Evolutionary conservation across 2,329 filamentous ascomycete species (phyloP).

Genomic region (Botrytis porri): DNA sequence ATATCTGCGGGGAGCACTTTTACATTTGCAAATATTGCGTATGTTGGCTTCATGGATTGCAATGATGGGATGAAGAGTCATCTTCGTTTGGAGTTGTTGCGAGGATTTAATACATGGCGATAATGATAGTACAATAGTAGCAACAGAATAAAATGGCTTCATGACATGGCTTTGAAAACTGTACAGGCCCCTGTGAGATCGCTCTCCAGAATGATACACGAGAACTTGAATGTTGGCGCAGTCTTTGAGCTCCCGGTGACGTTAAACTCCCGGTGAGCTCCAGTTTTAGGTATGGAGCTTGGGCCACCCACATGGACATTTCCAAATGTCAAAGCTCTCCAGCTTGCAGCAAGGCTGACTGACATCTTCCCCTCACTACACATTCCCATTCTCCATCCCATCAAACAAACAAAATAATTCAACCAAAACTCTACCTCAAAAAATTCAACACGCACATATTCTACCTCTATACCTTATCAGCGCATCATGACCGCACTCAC

Average conservation of each 20-base stretch:
- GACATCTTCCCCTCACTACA: not conserved
- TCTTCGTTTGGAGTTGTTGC: not conserved
- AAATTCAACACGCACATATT: not conserved
- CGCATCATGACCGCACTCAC: not conserved
- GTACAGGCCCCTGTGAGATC: too few species aligned
- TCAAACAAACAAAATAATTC: not conserved
- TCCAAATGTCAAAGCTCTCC: not conserved
- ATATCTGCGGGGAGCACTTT: not conserved
- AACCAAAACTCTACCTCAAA: not conserved
- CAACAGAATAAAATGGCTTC: not conserved
- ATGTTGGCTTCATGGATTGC: not conserved
- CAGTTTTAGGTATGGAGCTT: not conserved
- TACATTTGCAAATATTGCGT: not conserved
- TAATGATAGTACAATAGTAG: not conserved
- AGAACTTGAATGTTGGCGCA: not conserved
- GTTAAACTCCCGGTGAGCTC: too few species aligned
- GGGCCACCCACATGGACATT: not conserved
- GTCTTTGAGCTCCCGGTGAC: not conserved
- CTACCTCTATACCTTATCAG: not conserved
- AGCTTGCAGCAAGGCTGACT: conserved; percentile 8
- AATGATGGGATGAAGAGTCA: not conserved
- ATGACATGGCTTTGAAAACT: not conserved
- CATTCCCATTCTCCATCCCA: not conserved
- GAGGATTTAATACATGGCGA: not conserved
- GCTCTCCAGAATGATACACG: too few species aligned